These are phyloP conservation scores for Oxyria digyna DNA, from an alignment of 148 eudicot genomes.

Conservation along the genomic window DNA sequence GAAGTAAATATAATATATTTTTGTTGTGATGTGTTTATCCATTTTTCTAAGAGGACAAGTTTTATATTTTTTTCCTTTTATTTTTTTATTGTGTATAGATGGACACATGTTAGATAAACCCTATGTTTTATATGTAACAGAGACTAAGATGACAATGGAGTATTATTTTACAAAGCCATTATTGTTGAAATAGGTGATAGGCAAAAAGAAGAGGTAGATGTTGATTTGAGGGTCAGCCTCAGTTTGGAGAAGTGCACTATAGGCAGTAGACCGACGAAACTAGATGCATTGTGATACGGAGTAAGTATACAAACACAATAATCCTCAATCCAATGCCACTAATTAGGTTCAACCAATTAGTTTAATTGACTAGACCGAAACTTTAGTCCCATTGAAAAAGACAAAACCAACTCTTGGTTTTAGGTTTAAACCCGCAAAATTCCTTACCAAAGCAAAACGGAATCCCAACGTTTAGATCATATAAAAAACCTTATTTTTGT, in stretches of 20 bases:
- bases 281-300: background rate
- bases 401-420: no score
- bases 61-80: no score
- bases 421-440: background rate
- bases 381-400: background rate
- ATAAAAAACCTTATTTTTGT: no score
- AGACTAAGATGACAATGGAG: no score
- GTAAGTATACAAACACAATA: background rate
- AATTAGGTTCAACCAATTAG: background rate
- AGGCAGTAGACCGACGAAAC: background rate
- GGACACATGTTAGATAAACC: no score
- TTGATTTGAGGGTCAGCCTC: constrained; percentile 1
- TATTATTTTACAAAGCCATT: background rate
- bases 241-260: background rate
- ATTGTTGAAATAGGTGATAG: background rate
- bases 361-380: background rate
- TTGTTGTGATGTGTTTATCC: no score
- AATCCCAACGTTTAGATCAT: background rate
- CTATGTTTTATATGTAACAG: no score
- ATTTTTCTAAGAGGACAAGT: no score
- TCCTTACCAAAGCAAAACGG: background rate
- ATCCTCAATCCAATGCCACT: background rate
- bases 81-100: no score
- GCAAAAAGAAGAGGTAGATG: background rate
- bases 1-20: no score